These are phyloP conservation scores for Astragalus membranaceus DNA, from an alignment of 306 rosid species.

Conservation along the genomic window DNA sequence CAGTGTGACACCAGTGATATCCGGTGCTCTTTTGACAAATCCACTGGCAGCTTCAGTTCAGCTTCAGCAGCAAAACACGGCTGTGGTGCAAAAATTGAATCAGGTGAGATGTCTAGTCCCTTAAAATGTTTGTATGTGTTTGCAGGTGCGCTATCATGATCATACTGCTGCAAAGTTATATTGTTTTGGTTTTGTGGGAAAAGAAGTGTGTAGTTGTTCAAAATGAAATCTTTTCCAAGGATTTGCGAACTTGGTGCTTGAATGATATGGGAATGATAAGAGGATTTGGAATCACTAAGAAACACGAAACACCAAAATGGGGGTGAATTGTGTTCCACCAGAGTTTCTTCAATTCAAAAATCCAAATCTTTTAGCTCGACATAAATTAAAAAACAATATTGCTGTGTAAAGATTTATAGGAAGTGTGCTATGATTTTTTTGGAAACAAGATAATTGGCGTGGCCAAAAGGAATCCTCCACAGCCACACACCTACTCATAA, in stretches of 20 bases:
- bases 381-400: neutral
- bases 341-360: neutral
- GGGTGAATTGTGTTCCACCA: neutral
- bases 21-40: slow-evolving; percentile 27
- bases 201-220: neutral
- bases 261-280: neutral
- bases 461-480: neutral
- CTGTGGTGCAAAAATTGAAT: slow-evolving; percentile 37
- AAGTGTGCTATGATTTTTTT: too few species aligned
- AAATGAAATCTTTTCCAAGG: neutral
- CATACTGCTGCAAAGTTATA: neutral
- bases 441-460: neutral
- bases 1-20: slow-evolving; percentile 18
- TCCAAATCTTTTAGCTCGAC: neutral
- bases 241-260: neutral
- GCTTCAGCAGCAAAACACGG: slow-evolving; percentile 39
- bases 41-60: slow-evolving; percentile 30
- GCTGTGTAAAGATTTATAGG: neutral
- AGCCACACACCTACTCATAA: neutral
- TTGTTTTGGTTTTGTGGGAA: neutral
- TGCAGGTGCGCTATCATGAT: neutral
- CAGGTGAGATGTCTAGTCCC: slow-evolving; percentile 38
- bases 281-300: neutral
- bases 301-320: neutral
- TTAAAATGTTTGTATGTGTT: neutral